A percentile compares a stretch with the other conserved stretches of the same genome.
Conservation (phyloP, 2,329 filamentous ascomycete genomes). For the Aspergillus pseudotamarii region DNA sequence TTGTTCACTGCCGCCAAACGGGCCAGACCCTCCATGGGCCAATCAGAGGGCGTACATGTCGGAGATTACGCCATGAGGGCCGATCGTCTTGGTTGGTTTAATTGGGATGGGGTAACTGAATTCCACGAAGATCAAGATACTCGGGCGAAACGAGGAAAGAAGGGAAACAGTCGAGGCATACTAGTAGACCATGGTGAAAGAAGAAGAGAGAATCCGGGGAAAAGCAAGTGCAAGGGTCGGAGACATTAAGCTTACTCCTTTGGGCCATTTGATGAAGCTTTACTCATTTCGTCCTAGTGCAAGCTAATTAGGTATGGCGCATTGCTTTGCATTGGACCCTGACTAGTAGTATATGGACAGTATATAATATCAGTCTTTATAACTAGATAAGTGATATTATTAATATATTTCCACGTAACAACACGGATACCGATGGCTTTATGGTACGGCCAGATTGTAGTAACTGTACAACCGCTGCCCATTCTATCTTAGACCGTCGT, state of each 20-base stretch:
- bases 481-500: too few relatives aligned
- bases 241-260: background rate
- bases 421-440: too few relatives aligned
- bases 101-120: background rate
- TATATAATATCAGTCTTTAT: too few relatives aligned
- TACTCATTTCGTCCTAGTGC: background rate
- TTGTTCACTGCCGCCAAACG: conserved; percentile 1
- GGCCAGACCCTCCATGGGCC: background rate
- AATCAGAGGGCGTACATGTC: background rate
- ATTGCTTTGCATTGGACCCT: too few relatives aligned
- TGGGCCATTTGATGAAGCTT: background rate
- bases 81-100: background rate
- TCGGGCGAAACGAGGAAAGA: too few relatives aligned
- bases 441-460: too few relatives aligned
- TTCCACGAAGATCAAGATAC: too few relatives aligned
- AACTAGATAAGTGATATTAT: too few relatives aligned
- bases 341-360: too few relatives aligned
- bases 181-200: background rate
- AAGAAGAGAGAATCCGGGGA: background rate
- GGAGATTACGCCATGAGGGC: conserved; percentile 1
- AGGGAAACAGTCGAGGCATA: too few relatives aligned
- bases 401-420: too few relatives aligned
- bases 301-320: background rate
- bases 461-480: too few relatives aligned
- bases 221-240: background rate